Evolutionary conservation across 139 green algal genomes (phyloP).

Genomic region (Tetradesmus lagerheimii): DNA sequence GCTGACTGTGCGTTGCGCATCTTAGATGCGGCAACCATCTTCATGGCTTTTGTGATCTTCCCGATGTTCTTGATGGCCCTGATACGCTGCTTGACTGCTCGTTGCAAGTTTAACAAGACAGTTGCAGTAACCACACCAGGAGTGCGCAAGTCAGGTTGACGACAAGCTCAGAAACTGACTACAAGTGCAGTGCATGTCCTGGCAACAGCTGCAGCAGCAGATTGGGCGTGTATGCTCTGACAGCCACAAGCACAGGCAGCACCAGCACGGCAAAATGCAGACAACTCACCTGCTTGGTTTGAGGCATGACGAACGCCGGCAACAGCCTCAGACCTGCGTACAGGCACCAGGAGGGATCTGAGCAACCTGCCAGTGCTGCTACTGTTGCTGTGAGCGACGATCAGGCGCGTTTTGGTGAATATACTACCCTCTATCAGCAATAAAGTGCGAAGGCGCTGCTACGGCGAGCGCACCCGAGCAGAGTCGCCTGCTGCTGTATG

Average conservation of each 20-base stretch:
- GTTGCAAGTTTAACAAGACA: neutral
- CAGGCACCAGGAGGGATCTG: neutral
- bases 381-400: neutral
- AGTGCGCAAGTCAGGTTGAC: neutral
- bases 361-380: neutral
- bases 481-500: constrained; percentile 18
- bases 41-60: constrained; percentile 99
- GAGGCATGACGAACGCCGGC: constrained; percentile 64
- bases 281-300: constrained; percentile 65
- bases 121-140: neutral
- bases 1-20: constrained; percentile 90
- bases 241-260: neutral
- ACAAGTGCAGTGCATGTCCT: neutral
- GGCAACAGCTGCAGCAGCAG: neutral
- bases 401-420: neutral
- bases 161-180: neutral
- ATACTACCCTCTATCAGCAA: neutral
- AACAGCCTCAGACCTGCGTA: constrained; percentile 30
- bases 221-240: neutral
- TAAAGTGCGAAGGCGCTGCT: neutral
- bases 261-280: neutral
- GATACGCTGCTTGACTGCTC: constrained; percentile 96
- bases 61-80: constrained; percentile 97
- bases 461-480: constrained; percentile 11
- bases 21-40: constrained; percentile 99